Percentiles rank a stretch among this genome's conserved stretches.
Conservation (phyloP, 2,329 filamentous ascomycete species). For the Colletotrichum theobromicola region DNA sequence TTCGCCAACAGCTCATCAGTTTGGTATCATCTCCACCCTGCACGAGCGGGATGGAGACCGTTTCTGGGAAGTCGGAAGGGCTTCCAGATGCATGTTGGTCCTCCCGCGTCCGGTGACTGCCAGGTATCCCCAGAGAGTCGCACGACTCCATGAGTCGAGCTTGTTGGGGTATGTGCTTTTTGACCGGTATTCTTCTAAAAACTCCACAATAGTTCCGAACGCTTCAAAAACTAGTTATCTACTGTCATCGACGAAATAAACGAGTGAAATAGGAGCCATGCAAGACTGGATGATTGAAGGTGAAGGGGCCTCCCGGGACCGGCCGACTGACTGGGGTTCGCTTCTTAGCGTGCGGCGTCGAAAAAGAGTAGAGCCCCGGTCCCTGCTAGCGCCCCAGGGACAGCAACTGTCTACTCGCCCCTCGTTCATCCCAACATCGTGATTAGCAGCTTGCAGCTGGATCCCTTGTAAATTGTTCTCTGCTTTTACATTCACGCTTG, state of each 20-base stretch:
- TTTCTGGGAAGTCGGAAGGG: background rate
- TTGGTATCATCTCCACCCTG: accelerated
- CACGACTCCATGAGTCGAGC: background rate
- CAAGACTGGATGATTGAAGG: background rate
- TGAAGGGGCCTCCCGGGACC: background rate
- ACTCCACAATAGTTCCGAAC: background rate
- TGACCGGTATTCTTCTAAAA: accelerated
- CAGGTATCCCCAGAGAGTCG: background rate
- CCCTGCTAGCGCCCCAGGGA: background rate
- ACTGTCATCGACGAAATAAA: background rate
- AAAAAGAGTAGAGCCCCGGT: background rate
- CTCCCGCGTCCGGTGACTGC: accelerated
- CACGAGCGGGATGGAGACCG: background rate
- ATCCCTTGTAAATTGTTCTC: background rate
- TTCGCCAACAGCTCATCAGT: background rate
- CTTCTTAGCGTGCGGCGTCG: background rate
- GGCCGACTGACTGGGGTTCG: background rate
- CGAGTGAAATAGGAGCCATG: background rate
- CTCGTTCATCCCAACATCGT: background rate
- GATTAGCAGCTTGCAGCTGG: no score
- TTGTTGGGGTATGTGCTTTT: background rate
- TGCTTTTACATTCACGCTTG: background rate
- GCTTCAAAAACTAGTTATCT: background rate
- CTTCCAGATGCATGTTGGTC: background rate
- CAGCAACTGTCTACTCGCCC: background rate